These are phyloP conservation scores for Termitomyces bulborhizus DNA, from an alignment of 768 basidiomycete genomes.

Conservation along the genomic window DNA sequence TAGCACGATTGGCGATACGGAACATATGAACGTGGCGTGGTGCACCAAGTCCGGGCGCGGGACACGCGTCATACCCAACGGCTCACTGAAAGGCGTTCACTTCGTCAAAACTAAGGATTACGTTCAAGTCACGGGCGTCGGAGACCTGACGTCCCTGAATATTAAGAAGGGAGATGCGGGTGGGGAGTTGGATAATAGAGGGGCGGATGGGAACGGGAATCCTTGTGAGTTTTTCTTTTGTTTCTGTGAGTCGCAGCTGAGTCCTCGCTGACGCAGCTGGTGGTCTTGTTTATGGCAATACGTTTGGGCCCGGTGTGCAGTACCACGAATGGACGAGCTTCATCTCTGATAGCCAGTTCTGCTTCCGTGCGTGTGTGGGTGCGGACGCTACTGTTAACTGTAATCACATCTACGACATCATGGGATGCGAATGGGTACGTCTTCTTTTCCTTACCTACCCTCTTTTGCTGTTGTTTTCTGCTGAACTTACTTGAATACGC, in stretches of 20 bases:
- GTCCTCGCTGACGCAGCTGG: conserved; percentile 38
- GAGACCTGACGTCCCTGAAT: conserved; percentile 67
- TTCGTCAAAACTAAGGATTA: conserved; percentile 62
- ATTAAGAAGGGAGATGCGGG: conserved; percentile 45
- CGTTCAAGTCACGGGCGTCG: conserved; percentile 55
- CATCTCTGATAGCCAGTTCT: conserved; percentile 62
- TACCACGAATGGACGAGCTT: conserved; percentile 86
- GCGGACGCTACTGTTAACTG: conserved; percentile 52
- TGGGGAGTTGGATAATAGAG: conserved; percentile 73
- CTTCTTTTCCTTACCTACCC: not conserved
- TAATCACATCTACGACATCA: conserved; percentile 74
- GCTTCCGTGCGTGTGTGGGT: conserved; percentile 66
- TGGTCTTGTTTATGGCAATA: conserved; percentile 63
- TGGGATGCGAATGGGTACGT: conserved; percentile 51
- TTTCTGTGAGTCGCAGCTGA: not conserved
- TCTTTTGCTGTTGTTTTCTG: not conserved
- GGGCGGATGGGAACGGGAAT: conserved; percentile 56
- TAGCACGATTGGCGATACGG: conserved; percentile 60
- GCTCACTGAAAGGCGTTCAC: conserved; percentile 63
- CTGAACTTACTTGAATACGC: not conserved
- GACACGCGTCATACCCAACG: conserved; percentile 64
- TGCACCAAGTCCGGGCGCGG: conserved; percentile 73
- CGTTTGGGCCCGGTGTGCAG: conserved; percentile 42
- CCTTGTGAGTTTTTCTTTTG: conserved; percentile 23
- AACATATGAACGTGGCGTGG: conserved; percentile 65